A percentile compares a stretch with the other conserved stretches of the same genome.
phyloP scores from a whole-genome alignment of 2,329 filamentous ascomycete genomes.

The Thermoascus crustaceus region DNA sequence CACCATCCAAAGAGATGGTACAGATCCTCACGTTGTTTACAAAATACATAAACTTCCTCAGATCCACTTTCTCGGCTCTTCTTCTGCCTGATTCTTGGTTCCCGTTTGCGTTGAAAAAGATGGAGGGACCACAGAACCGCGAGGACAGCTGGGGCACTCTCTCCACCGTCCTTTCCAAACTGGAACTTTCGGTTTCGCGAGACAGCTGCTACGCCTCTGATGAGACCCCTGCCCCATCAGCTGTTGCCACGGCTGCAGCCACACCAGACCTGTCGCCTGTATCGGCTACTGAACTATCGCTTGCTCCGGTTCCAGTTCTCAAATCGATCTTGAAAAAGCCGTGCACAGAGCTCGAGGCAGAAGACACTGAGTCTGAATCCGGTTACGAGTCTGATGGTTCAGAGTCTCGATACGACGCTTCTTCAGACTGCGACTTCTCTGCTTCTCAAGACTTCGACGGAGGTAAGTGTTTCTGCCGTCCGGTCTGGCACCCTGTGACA shows the following conservation, averaged over 20 bases:
- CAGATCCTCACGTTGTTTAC: too few species aligned
- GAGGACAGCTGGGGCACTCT: slow-evolving; percentile 30
- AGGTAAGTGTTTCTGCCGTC: slow-evolving; percentile 3
- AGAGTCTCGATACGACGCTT: slow-evolving; percentile 17
- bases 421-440: slow-evolving; percentile 8
- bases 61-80: background rate
- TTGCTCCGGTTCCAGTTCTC: slow-evolving; percentile 17
- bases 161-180: slow-evolving; percentile 27
- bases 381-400: slow-evolving; percentile 30
- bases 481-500: too few species aligned
- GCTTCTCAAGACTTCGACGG: slow-evolving; percentile 6
- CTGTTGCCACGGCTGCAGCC: slow-evolving; percentile 15
- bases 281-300: slow-evolving; percentile 14
- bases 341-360: slow-evolving; percentile 18
- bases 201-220: slow-evolving; percentile 35
- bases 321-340: slow-evolving; percentile 30
- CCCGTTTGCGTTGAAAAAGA: slow-evolving; percentile 12
- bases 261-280: slow-evolving; percentile 15
- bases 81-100: too few species aligned
- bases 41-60: too few species aligned
- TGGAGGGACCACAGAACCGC: slow-evolving; percentile 19
- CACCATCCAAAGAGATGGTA: too few species aligned
- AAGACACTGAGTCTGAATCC: slow-evolving; percentile 22
- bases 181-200: slow-evolving; percentile 31
- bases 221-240: slow-evolving; percentile 27